Evolutionary conservation across 495 filamentous ascomycete genomes (phyloP), one percentile per base, ranked within the genome.

Genomic region (Pseudotulostoma volvatum): DNA sequence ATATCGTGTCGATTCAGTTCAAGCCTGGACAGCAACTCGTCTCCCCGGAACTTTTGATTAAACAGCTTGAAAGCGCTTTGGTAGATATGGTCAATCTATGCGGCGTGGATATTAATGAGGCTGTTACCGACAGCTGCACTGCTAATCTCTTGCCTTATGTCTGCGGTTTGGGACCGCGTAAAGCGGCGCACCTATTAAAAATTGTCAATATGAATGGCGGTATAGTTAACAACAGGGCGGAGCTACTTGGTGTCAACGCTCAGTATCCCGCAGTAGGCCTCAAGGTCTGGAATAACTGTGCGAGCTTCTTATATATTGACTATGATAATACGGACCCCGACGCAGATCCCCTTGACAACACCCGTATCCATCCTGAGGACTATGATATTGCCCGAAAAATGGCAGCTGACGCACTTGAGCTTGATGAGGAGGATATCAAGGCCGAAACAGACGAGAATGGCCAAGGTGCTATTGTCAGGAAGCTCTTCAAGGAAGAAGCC

Each of bases 61-160:
- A 81, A 53, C 72, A 84, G 39, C 70, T 97, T 15, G 90, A 96
- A 47, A 90, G 82, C 1, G 84, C 86, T 14, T 78, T 97, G 71
- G 87, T 96, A 3, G 92, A 97, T 50, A 93, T 93, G 76, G 90
- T 97, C 47, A 97, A 97, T 54, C 70, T 97, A 7, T 81, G 84
- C 39, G 90, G 90, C 42, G 86, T 97, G 15, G 81, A 95, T 44
- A 76, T 96, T 50, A 93, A 94, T 48, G 86, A 93, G 38, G 86
- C 90, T 7, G 74, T 92, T 21, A 66, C 61, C 17, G 80, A 93
- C 49, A 51, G 69, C 1, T 80, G 85, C 48, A 79, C 78, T 3
- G 85, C 85, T 20, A 86, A 85, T 44, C 70, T 97, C 4, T 67
- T 97, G 8, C 90, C 84, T 7, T 96, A 87, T 50, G 74, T 97